Conservation (phyloP, 169 alveolate genomes). For the Plasmodium chabaudi region DNA sequence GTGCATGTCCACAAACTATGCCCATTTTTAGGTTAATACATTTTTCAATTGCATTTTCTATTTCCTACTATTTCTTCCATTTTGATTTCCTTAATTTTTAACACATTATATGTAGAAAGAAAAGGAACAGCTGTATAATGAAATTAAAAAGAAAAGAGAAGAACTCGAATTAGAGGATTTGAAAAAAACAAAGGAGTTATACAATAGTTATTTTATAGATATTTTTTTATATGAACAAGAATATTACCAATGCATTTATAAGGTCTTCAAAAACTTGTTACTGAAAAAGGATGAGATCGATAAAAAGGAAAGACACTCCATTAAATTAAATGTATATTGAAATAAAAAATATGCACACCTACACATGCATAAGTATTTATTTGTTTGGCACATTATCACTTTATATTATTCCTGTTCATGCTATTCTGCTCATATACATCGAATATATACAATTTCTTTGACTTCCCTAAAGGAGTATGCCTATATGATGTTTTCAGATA, state of each 20-base stretch:
- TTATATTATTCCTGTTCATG: neutral
- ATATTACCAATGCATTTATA: conserved; percentile 73
- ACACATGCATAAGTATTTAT: neutral
- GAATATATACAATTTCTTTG: neutral
- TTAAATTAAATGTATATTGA: conserved; percentile 38
- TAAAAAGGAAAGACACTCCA: conserved; percentile 50
- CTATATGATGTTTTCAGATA: conserved; percentile 51
- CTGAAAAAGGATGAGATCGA: conserved; percentile 64
- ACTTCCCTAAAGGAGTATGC: conserved; percentile 34
- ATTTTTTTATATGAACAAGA: conserved; percentile 70
- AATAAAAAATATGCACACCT: neutral
- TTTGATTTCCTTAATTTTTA: conserved; percentile 8
- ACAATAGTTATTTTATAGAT: conserved; percentile 71
- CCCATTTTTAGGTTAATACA: too few relatives aligned
- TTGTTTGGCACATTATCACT: neutral
- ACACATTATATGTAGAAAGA: conserved; percentile 39
- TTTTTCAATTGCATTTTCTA: too few relatives aligned
- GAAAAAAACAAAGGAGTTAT: conserved; percentile 43
- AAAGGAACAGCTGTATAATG: conserved; percentile 52
- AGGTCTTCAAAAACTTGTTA: conserved; percentile 55
- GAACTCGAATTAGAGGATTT: conserved; percentile 27
- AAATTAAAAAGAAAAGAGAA: conserved; percentile 30
- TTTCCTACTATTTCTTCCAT: neutral
- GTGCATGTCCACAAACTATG: too few relatives aligned
- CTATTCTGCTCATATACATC: neutral